Evolutionary conservation across 768 basidiomycete species (phyloP).

Genomic region (Phlegmacium glaucopus): DNA sequence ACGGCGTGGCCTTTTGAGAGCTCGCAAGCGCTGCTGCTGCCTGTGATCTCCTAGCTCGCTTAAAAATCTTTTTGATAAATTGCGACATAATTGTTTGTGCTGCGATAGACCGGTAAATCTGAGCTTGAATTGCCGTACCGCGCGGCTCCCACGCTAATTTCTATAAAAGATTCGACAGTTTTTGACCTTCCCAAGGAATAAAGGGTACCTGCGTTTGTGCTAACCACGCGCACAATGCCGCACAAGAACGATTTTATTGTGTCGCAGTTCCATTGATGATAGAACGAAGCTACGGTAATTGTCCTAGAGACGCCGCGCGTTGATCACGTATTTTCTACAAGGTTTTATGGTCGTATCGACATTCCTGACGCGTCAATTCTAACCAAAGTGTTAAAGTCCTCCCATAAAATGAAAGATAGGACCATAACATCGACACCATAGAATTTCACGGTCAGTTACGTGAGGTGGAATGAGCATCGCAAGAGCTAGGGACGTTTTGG

Average conservation of each 20-base stretch:
- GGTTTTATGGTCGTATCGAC: conserved; percentile 51
- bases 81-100: too few relatives aligned
- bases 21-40: too few relatives aligned
- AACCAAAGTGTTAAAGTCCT: conserved; percentile 47
- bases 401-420: conserved; percentile 17
- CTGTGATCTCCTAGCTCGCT: too few relatives aligned
- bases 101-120: too few relatives aligned
- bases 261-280: conserved; percentile 12
- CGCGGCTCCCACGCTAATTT: too few relatives aligned
- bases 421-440: conserved; percentile 1
- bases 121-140: too few relatives aligned
- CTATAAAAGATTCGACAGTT: too few relatives aligned
- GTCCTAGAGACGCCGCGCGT: conserved; percentile 65
- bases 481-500: conserved; percentile 15
- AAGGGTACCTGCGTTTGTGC: conserved; percentile 1
- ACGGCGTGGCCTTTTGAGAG: too few relatives aligned
- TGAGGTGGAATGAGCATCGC: conserved; percentile 16
- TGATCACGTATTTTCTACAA: conserved; percentile 65
- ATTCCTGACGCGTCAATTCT: conserved; percentile 65
- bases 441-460: conserved; percentile 5
- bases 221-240: conserved; percentile 16
- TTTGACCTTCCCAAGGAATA: too few relatives aligned
- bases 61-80: too few relatives aligned
- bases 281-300: conserved; percentile 52
- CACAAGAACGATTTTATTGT: conserved; percentile 14